phyloP scores from a whole-genome alignment of 2,329 filamentous ascomycete species.

The Ceratocystis colombiana region DNA sequence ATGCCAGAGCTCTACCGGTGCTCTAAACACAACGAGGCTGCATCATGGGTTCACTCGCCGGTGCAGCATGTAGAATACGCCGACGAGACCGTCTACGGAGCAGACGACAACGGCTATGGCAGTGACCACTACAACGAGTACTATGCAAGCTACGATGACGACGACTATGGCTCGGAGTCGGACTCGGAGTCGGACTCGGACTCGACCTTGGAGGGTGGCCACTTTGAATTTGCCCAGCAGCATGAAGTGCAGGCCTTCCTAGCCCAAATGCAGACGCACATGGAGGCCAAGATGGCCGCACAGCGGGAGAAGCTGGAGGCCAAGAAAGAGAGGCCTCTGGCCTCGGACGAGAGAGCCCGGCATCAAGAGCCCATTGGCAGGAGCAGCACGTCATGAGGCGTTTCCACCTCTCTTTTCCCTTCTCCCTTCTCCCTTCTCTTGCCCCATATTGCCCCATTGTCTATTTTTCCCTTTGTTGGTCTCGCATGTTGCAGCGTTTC shows the following conservation, averaged over 20 bases:
- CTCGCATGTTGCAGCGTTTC: neutral
- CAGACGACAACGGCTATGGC: neutral
- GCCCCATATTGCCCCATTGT: neutral
- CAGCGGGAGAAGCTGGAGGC: slow-evolving; percentile 25
- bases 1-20: slow-evolving; percentile 17
- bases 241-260: slow-evolving; percentile 22
- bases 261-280: slow-evolving; percentile 22
- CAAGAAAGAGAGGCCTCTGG: neutral
- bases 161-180: neutral
- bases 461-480: slow-evolving; percentile 7
- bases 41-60: neutral
- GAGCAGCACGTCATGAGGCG: neutral
- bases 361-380: neutral
- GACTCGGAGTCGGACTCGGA: neutral
- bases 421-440: neutral
- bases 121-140: neutral
- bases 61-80: slow-evolving; percentile 13
- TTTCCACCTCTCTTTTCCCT: neutral
- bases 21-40: slow-evolving; percentile 1
- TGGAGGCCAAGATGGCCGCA: slow-evolving; percentile 16
- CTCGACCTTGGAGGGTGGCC: slow-evolving; percentile 1
- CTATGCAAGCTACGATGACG: neutral
- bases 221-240: slow-evolving; percentile 24
- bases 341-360: neutral
- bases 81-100: neutral